Conservation (phyloP, 345 rosid species). For the Melaleuca alternifolia region DNA sequence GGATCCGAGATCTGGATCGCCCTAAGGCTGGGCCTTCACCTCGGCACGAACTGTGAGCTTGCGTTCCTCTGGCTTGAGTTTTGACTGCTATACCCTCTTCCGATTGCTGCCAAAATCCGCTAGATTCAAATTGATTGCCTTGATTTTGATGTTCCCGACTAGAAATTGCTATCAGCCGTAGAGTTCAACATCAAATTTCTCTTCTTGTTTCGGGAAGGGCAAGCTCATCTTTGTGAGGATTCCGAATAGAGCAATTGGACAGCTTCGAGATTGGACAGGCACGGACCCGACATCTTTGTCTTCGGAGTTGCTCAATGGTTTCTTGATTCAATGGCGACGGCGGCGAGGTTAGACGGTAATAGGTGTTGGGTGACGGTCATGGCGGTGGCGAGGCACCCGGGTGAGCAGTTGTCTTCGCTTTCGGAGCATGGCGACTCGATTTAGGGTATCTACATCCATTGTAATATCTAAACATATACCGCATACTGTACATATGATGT, state of each 20-base stretch:
- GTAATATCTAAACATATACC: background rate
- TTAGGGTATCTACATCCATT: background rate
- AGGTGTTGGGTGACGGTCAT: no score
- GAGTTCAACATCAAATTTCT: background rate
- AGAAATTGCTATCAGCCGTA: background rate
- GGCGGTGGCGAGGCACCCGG: background rate
- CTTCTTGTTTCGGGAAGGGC: background rate
- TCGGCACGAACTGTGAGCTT: background rate
- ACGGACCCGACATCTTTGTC: background rate
- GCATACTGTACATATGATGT: no score
- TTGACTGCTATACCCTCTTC: background rate
- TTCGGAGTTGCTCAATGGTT: background rate
- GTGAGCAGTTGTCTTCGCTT: background rate
- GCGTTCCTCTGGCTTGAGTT: background rate
- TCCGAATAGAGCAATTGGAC: background rate
- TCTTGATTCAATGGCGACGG: background rate
- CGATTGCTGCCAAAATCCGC: background rate
- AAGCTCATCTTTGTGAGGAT: background rate
- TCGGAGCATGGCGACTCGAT: background rate
- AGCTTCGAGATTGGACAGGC: background rate
- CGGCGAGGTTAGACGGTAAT: background rate
- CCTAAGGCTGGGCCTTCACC: background rate
- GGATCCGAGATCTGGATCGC: background rate
- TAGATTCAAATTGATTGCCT: background rate
- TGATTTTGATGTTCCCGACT: background rate